Base-by-base conservation (phyloP, 345 rosid genomes). In the Populus euphratica region DNA sequence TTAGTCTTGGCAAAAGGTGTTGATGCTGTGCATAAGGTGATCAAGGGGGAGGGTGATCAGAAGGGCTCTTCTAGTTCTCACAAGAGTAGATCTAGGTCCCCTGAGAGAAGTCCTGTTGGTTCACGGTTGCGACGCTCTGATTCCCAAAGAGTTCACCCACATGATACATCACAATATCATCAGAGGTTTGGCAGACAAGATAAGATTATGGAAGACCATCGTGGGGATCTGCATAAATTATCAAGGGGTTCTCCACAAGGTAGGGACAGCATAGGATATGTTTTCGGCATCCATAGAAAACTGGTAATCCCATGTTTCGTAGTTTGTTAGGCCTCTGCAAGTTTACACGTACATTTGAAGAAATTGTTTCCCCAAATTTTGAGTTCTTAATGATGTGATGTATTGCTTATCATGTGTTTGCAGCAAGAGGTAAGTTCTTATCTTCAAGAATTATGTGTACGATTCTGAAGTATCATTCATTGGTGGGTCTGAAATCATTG, bases 351-450 rank as follows among this genome's bases (percentile, higher is more conserved):
- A 27, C 72, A 33, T 74, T 78, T 56, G 50, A 17, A 33, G 79
- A 54, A 73, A 67, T 80, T 68, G 31, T 67, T 76, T 77, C 56
- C 66, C 56, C 3, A 77, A 67, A 71, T 69, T 69, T 38, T 83
- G 76, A 74, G 68, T 81, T 72, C 72, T 81, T 82, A 82, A 80
- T 81, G 63, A 70, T 84, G 78, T 70, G 80, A 66, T 80, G 85
- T 86, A 77, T 82, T 89, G 77, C 82, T 84, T 86, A 47, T 76
- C 80, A 54, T 87, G 85, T 85, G 80, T 80, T 86, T 89, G 96
- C 95, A 90, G 97, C 94, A 86, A 89, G 89, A 93, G 98, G 98
- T 96, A 92, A 96, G 98, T 90, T 91, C 87, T 89, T 87, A 81
- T 83, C 88, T 88, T 91, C 91, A 88, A 90, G 92, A 85, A 75